Percentiles rank a stretch among this genome's conserved stretches.
Conservation (phyloP, 768 basidiomycete species). For the Auricularia heimuer region DNA sequence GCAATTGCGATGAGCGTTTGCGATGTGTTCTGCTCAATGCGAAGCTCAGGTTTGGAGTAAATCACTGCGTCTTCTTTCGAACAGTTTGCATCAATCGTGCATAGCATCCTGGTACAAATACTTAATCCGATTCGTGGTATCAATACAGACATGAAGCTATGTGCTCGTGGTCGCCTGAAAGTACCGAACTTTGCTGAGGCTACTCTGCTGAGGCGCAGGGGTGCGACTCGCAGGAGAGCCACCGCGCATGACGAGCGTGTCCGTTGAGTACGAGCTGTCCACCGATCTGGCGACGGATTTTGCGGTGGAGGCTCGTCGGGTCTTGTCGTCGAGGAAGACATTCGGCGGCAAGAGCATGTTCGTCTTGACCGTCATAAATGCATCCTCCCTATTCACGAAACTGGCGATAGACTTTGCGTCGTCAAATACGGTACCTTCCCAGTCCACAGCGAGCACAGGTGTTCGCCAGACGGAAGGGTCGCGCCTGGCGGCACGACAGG, state of each 20-base stretch:
- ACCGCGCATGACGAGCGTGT: background rate
- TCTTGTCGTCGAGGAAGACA: background rate
- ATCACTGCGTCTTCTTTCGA: background rate
- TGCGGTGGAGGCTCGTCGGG: background rate
- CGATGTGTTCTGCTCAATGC: too few species aligned
- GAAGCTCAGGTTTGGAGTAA: background rate
- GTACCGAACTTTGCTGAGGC: constrained; percentile 1
- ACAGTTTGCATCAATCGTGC: background rate
- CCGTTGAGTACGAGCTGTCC: background rate
- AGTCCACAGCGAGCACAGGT: background rate
- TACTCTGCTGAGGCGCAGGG: constrained; percentile 15
- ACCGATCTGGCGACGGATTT: background rate
- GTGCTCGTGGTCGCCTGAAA: background rate
- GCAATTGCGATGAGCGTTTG: too few species aligned
- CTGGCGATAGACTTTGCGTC: background rate
- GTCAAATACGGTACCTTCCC: background rate
- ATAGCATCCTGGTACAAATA: background rate
- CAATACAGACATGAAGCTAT: too few species aligned
- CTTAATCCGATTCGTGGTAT: too few species aligned
- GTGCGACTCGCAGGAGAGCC: background rate
- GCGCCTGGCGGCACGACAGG: background rate
- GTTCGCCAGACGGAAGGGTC: background rate
- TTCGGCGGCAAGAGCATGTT: background rate
- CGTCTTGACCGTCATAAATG: background rate
- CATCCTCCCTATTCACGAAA: background rate